Evolutionary conservation across 2,329 filamentous ascomycete genomes (phyloP).

Genomic region (Ceratocystis harringtonii): DNA sequence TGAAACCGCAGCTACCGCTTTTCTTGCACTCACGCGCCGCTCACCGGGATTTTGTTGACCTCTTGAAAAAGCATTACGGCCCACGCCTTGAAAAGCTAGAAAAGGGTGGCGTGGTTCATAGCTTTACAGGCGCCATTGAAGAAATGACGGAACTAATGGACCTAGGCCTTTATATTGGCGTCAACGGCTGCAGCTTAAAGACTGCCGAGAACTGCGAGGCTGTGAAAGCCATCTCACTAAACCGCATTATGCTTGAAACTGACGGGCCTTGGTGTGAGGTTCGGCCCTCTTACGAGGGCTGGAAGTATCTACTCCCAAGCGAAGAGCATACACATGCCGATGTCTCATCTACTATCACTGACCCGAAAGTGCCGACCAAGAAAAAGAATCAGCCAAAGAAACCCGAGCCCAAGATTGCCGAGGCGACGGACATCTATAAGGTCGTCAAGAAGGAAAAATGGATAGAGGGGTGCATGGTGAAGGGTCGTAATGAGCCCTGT

Average conservation of each 20-base stretch:
- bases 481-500: constrained; percentile 86
- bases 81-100: constrained; percentile 49
- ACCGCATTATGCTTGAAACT: constrained; percentile 82
- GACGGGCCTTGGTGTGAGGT: constrained; percentile 98
- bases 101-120: constrained; percentile 75
- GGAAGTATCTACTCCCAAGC: constrained; percentile 42
- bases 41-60: constrained; percentile 63
- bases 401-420: constrained; percentile 46
- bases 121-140: constrained; percentile 75
- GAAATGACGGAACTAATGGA: constrained; percentile 72
- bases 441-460: constrained; percentile 94
- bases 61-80: constrained; percentile 47
- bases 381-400: constrained; percentile 26
- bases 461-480: constrained; percentile 74
- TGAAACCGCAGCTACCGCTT: constrained; percentile 62
- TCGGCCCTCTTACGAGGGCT: constrained; percentile 71
- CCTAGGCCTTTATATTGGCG: constrained; percentile 75
- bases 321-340: constrained; percentile 9
- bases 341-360: constrained; percentile 6
- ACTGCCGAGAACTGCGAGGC: constrained; percentile 81
- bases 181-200: constrained; percentile 95
- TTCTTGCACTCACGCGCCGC: constrained; percentile 89
- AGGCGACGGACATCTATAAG: constrained; percentile 59
- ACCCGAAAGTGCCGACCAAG: constrained; percentile 12
- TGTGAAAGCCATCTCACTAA: constrained; percentile 62